Evolutionary conservation across 306 rosid species (phyloP), one percentile per base, ranked within the genome.

Genomic region (Arachis stenosperma): DNA sequence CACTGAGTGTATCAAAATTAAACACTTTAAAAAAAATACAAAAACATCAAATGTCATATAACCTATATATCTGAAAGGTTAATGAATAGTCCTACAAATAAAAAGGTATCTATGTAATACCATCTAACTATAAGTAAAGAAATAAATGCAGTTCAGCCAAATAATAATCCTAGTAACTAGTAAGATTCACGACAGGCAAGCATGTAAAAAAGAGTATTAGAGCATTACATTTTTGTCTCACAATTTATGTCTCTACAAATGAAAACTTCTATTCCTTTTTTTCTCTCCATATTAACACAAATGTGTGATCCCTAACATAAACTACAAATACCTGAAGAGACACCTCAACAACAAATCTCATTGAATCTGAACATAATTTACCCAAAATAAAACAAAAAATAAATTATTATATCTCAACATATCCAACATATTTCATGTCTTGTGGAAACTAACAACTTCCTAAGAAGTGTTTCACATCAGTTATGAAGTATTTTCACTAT

Each of bases 401-500:
- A 22, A 22, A 22, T 22, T 22, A 22, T 22, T 4, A 51, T 13
- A 78, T 47, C 48, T 47, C 72, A 51, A 75, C 13, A 77, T 63
- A 63, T 46, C 70, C 60, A 48, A 47, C 12, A 48, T 9, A 51
- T 30, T 44, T 47, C 44, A 36, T 72, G 14, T 62, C 56, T 9
- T 11, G 15, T 12, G 58, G 71, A 61, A 74, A 69, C 13, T 27
- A 72, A 62, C 54, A 33, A 65, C 63, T 10, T 70, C 76, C 55
- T 4, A 51, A 43, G 57, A 50, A 79, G 69, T 41, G 41, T 68
- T 57, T 75, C 56, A 56, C 75, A 67, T 56, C 75, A 60, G 78
- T 64, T 48, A 60, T 68, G 22, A 73, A 78, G 61, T 61, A 67
- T 71, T 71, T 33, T 78, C 68, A 68, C 77, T 42, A 80, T 71